A percentile compares a stretch with the other conserved stretches of the same genome.
phyloP scores from a whole-genome alignment of 73 alveolate species.

The Tetrahymena malaccensis region DNA sequence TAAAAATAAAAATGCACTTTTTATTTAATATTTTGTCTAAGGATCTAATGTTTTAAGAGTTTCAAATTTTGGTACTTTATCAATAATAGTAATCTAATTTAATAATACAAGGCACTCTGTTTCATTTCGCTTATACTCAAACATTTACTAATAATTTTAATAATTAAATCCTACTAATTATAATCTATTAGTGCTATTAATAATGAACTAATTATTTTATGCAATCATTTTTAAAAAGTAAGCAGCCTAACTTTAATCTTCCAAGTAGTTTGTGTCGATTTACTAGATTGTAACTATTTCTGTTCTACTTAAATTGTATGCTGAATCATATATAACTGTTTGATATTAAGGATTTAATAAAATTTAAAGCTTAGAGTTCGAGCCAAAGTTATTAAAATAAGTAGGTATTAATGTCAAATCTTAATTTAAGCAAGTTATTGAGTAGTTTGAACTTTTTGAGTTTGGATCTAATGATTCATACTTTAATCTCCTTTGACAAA shows the following conservation, averaged over 20 bases:
- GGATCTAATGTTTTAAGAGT: background rate
- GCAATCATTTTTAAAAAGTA: no score
- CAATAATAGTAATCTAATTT: background rate
- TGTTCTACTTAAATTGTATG: background rate
- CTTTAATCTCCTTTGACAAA: background rate
- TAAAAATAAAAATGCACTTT: background rate
- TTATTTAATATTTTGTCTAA: no score
- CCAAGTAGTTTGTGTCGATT: background rate
- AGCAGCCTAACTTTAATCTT: background rate
- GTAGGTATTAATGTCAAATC: background rate
- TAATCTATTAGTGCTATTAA: background rate
- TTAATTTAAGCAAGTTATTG: background rate
- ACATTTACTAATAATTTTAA: background rate
- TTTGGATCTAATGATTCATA: no score
- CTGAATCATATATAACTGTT: background rate
- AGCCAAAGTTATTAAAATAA: background rate
- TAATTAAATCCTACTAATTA: background rate
- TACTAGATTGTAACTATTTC: background rate
- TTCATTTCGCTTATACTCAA: background rate
- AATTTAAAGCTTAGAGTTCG: background rate
- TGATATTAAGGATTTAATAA: background rate
- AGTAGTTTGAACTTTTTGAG: no score
- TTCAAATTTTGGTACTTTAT: background rate
- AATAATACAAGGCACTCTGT: background rate
- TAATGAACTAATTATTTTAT: background rate